These are phyloP conservation scores for Lotus japonicus DNA, from an alignment of 306 rosid species.

Conservation along the genomic window DNA sequence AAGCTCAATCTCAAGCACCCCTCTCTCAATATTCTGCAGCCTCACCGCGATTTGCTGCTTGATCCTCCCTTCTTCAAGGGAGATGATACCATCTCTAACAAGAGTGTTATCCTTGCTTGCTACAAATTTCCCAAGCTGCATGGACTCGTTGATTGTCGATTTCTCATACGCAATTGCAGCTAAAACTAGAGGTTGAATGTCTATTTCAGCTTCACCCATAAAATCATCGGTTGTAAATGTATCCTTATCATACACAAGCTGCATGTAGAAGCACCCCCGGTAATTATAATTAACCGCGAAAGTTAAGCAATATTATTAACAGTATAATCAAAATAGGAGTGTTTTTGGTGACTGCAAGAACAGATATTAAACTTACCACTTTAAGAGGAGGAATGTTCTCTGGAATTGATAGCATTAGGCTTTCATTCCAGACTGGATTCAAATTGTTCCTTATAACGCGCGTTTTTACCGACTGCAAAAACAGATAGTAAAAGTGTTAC, in stretches of 20 bases:
- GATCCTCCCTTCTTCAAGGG: conserved; percentile 56
- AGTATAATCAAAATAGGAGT: no score
- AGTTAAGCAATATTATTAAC: no score
- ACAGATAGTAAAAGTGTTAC: conserved; percentile 1
- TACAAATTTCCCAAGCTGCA: conserved; percentile 58
- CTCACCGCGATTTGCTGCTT: conserved; percentile 65
- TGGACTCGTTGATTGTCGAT: conserved; percentile 30
- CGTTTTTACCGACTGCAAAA: conserved; percentile 83
- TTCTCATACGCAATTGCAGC: conserved; percentile 74
- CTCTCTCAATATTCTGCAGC: conserved; percentile 82
- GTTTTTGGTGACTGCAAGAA: background rate
- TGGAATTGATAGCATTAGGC: conserved; percentile 90
- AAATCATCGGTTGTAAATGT: conserved; percentile 80
- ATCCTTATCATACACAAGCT: conserved; percentile 91
- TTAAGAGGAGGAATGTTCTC: conserved; percentile 76
- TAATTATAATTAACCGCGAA: background rate
- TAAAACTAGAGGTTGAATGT: conserved; percentile 76
- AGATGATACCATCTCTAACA: conserved; percentile 57
- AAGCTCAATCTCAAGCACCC: conserved; percentile 70
- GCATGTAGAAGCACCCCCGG: conserved; percentile 18
- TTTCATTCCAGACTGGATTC: conserved; percentile 94
- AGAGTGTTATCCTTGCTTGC: conserved; percentile 55
- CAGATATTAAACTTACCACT: conserved; percentile 53
- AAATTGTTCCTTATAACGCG: conserved; percentile 80
- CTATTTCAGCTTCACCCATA: conserved; percentile 96